Evolutionary conservation across 805 yeast genomes (phyloP).

Genomic region (Kuraishia capsulata): DNA sequence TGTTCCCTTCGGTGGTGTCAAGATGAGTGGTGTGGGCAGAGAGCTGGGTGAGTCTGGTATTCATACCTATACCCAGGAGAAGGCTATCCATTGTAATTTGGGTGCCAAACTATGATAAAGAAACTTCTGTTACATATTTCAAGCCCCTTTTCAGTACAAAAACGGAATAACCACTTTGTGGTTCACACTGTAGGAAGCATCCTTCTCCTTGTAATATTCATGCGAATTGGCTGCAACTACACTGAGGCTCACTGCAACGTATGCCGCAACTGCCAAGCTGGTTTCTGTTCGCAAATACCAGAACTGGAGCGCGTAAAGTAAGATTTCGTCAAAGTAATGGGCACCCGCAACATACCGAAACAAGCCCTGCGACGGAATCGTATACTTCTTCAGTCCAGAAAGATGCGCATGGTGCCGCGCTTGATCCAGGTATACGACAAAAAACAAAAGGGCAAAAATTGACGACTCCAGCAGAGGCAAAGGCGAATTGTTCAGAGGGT

Average conservation of each 20-base stretch:
- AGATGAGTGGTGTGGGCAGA: slow-evolving; percentile 72
- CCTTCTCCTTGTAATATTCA: background rate
- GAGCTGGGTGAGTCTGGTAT: slow-evolving; percentile 74
- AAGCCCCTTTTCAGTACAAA: too few relatives aligned
- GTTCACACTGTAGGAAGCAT: background rate
- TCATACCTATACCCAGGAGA: slow-evolving; percentile 60
- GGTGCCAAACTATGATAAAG: slow-evolving; percentile 33
- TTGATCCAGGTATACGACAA: slow-evolving; percentile 35
- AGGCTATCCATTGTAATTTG: slow-evolving; percentile 53
- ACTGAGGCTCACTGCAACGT: background rate
- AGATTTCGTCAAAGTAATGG: slow-evolving; percentile 61
- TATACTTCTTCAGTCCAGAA: slow-evolving; percentile 42
- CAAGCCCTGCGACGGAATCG: slow-evolving; percentile 40
- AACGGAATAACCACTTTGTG: background rate
- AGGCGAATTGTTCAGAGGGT: background rate
- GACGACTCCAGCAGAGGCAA: background rate
- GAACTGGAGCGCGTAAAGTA: slow-evolving; percentile 34
- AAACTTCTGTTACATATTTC: too few relatives aligned
- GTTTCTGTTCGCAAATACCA: background rate
- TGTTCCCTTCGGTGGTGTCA: slow-evolving; percentile 78
- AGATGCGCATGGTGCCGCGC: slow-evolving; percentile 38
- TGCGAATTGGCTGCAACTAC: background rate
- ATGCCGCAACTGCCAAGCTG: background rate
- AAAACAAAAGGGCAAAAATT: slow-evolving; percentile 13
- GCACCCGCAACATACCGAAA: slow-evolving; percentile 50